phyloP scores from a whole-genome alignment of 805 yeast genomes.

The Suhomyces sp. region DNA sequence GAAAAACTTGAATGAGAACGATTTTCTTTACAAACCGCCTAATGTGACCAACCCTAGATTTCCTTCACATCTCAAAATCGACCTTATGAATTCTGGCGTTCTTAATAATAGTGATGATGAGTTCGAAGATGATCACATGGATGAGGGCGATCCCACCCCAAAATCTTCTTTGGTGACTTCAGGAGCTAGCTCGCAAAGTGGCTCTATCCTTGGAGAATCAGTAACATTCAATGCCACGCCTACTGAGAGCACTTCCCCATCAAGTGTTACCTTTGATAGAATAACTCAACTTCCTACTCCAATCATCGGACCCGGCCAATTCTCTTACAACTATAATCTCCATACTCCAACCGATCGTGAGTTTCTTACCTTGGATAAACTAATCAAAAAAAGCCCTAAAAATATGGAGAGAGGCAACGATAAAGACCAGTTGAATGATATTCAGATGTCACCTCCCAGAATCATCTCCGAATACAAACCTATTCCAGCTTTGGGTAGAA shows the following conservation, averaged over 20 bases:
- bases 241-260: slow-evolving; percentile 12
- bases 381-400: slow-evolving; percentile 1
- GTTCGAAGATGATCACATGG: neutral
- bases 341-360: neutral
- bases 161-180: neutral
- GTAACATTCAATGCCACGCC: slow-evolving; percentile 5
- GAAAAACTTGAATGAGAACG: neutral
- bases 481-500: slow-evolving; percentile 14
- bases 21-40: neutral
- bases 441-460: slow-evolving; percentile 14
- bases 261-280: slow-evolving; percentile 21
- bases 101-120: slow-evolving; percentile 1
- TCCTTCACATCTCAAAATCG: slow-evolving; percentile 3
- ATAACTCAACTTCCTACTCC: slow-evolving; percentile 49
- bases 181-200: neutral
- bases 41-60: neutral
- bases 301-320: slow-evolving; percentile 13
- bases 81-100: neutral
- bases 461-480: slow-evolving; percentile 40
- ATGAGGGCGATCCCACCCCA: neutral
- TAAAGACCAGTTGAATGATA: neutral
- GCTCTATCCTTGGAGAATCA: slow-evolving; percentile 4
- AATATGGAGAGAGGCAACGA: neutral
- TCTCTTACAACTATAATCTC: slow-evolving; percentile 2
- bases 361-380: neutral